Evolutionary conservation across 768 basidiomycete genomes (phyloP), one percentile per base, ranked within the genome.

Genomic region (Agrocybe chaxingu): DNA sequence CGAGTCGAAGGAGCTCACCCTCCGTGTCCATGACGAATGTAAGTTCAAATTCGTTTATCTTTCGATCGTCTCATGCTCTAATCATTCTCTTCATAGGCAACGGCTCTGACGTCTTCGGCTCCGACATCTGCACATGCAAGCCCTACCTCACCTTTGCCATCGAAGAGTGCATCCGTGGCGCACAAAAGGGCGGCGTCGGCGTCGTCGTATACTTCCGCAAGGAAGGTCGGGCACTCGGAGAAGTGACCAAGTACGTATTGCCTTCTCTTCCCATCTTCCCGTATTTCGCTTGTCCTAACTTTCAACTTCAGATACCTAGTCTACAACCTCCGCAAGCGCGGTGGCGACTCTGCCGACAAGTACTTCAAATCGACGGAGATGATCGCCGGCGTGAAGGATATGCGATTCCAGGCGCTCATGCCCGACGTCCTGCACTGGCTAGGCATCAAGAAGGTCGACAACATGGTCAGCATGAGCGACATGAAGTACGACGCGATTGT

Each of bases 401-500:
- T 93, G 91, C 82, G 92, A n/a, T 94, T 94, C 84, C 84, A 80
- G 65, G 90, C 87, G 16, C 75, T 92, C 53, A 97, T 98, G 94
- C 96, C 96, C 3, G 96, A 98, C 64, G 88, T 97, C 5, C 71
- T 98, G 40, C 92, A 94, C 65, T 98, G 94, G 92, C 70, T 98
- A 12, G 96, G 96, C 0, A 88, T 98, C 62, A 85, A 65, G 69
- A 91, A 91, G 76, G 81, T 98, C 40, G 84, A 92, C 67, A 85
- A 85, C 61, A 83, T 98, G 85, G 85, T 96, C 11, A 86, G 84
- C 18, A 92, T 92, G 90, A 90, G 88, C 51, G 89, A 92, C 61
- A 90, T 92, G 87, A 96, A 98, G 82, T 94, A 97, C 71, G 83
- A 97, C 55, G 93, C 95, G 7, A 95, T 98, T 42, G 88, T 95